These are phyloP conservation scores for Alternaria atra DNA, from an alignment of 2,329 filamentous ascomycete genomes.

Conservation along the genomic window DNA sequence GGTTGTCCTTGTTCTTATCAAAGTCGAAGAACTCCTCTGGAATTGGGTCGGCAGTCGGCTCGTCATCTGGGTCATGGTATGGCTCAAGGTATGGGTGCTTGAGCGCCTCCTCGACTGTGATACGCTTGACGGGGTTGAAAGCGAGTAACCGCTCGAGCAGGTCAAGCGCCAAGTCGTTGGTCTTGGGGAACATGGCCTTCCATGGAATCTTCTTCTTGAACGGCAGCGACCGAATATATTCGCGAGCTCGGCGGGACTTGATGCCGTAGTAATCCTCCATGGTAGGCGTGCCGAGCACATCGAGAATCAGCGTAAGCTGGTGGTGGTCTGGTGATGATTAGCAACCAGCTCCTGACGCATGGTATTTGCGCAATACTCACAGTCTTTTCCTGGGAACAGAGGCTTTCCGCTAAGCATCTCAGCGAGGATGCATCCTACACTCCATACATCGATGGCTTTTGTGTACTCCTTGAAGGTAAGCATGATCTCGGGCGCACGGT, in stretches of 20 bases:
- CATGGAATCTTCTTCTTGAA: constrained; percentile 99
- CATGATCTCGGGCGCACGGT: constrained; percentile 99
- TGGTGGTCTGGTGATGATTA: constrained; percentile 76
- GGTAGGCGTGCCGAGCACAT: constrained; percentile 95
- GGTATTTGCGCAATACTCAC: constrained; percentile 61
- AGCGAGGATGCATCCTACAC: constrained; percentile 95
- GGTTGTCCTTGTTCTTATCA: constrained; percentile 98
- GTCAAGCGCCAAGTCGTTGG: constrained; percentile 95
- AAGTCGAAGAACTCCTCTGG: constrained; percentile 99
- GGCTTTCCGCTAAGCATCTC: constrained; percentile 99
- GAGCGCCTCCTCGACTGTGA: constrained; percentile 95
- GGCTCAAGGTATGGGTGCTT: constrained; percentile 98
- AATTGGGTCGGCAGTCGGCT: constrained; percentile 95
- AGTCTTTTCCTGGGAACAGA: constrained; percentile 97
- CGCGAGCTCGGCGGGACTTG: constrained; percentile 94
- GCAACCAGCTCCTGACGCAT: constrained; percentile 11
- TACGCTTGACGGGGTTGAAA: constrained; percentile 98
- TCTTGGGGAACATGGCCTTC: constrained; percentile 97
- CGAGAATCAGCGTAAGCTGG: constrained; percentile 94
- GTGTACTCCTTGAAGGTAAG: constrained; percentile 99
- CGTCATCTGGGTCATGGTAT: constrained; percentile 98
- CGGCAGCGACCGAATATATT: constrained; percentile 96
- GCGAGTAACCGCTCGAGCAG: constrained; percentile 94
- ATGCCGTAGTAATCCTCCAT: constrained; percentile 99
- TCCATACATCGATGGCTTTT: constrained; percentile 99